Base-by-base conservation (phyloP, 2,329 filamentous ascomycete species). In the Trichophyton verrucosum region DNA sequence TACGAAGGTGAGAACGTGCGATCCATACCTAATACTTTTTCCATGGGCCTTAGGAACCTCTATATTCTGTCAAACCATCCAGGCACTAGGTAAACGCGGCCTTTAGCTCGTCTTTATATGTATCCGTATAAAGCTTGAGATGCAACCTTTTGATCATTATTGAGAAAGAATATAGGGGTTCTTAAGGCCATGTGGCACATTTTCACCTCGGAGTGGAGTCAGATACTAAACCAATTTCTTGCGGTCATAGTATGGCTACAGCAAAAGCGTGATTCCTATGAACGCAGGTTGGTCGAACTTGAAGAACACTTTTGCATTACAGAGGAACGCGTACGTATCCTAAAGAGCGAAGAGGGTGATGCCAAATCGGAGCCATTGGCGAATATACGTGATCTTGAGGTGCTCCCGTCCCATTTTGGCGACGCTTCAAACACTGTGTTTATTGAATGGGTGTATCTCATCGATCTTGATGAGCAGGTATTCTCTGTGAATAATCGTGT, bases 401-500 rank as follows among this genome's bases (percentile, higher is more conserved):
- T 46, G 24, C 36, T 58, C 11, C 36, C 57, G 8, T 40, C 15
- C n/a, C 5, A 38, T 7, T 17, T 27, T 11, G 40, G 57, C 20
- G 38, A 44, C 17, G 24, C 27, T 15, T 8, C 33, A 15, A 42
- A 44, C 9, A 38, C 22, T 8, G 9, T 46, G 8, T 42, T 42
- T 24, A 58, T 46, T 17, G 40, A 58, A 24, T 58, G 57, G 57
- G n/a, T 46, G 22, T 58, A 42, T 38, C 11, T 46, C n/a, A 58
- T 58, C 8, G 57, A 58, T 17, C 57, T 58, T 30, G 57, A 58
- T 17, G 6, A 46, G 22, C 36, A 58, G 24, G 15, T 24, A 13
- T 42, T 58, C 38, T 22, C 57, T 3, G 22, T 58, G n/a, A 58
- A 58, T 17, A 58, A 42, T 15, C 2, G 3, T 30, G 9, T 46